Evolutionary conservation across 1,139 yeast genomes (phyloP).

Genomic region (Ogataea hybrid): DNA sequence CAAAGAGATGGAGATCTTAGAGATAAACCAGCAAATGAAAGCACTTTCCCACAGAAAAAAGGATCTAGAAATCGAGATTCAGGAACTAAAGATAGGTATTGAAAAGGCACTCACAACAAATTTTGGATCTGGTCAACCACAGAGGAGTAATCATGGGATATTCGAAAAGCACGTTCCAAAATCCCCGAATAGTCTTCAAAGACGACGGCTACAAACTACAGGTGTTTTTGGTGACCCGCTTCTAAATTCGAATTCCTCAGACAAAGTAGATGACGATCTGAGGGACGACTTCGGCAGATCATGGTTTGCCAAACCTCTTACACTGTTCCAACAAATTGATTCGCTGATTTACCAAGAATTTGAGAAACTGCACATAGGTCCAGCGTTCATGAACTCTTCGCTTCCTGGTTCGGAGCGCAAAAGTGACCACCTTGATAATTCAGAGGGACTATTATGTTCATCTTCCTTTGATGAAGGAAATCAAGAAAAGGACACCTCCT

Average conservation of each 20-base stretch:
- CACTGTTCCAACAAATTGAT: constrained; percentile 66
- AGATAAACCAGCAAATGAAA: constrained; percentile 49
- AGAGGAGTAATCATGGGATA: constrained; percentile 1
- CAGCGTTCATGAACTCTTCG: background rate
- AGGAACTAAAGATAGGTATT: constrained; percentile 43
- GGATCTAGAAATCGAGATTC: constrained; percentile 35
- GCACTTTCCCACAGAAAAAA: constrained; percentile 31
- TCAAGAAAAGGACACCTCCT: background rate
- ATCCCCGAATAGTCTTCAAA: constrained; percentile 21
- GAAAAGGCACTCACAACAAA: constrained; percentile 40
- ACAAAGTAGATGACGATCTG: background rate
- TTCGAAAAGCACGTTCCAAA: constrained; percentile 18
- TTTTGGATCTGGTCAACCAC: constrained; percentile 27
- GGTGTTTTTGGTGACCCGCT: constrained; percentile 24
- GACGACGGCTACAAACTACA: constrained; percentile 11
- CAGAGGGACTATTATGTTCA: background rate
- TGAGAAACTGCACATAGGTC: constrained; percentile 43
- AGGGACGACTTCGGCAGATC: constrained; percentile 28
- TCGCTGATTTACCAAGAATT: constrained; percentile 64
- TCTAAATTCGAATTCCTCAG: constrained; percentile 9
- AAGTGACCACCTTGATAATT: background rate
- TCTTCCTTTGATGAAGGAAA: background rate
- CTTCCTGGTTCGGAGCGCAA: no score
- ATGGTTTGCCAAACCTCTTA: constrained; percentile 53
- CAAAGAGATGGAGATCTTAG: constrained; percentile 61